phyloP scores from a whole-genome alignment of 2,329 filamentous ascomycete species.

The Lithohypha guttulata region DNA sequence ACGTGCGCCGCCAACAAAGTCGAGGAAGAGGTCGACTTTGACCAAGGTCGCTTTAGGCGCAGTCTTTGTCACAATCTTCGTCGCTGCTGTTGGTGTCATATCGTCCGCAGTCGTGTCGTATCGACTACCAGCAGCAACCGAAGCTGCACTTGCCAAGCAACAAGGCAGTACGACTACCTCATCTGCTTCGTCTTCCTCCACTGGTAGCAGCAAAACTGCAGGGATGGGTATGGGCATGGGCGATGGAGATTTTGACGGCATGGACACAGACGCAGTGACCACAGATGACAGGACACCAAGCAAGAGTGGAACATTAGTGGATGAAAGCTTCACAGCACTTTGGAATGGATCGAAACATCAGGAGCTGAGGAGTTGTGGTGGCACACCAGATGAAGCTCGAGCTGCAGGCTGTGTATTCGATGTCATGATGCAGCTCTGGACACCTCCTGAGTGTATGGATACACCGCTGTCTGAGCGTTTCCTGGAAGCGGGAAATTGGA shows the following conservation, averaged over 20 bases:
- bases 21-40: constrained; percentile 4
- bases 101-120: constrained; percentile 8
- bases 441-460: constrained; percentile 17
- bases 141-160: constrained; percentile 4
- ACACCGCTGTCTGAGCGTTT: constrained; percentile 15
- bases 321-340: background rate
- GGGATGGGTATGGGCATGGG: constrained; percentile 1
- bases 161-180: background rate
- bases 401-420: constrained; percentile 18
- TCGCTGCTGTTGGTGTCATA: constrained; percentile 2
- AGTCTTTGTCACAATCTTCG: constrained; percentile 2
- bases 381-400: constrained; percentile 12
- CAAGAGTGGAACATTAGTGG: background rate
- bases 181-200: background rate
- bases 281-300: background rate
- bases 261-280: background rate
- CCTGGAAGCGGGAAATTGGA: constrained; percentile 16
- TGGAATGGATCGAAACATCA: constrained; percentile 7
- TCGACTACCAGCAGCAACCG: constrained; percentile 5
- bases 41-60: constrained; percentile 2
- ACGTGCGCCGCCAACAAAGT: background rate
- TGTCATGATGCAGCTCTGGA: constrained; percentile 20
- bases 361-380: constrained; percentile 10
- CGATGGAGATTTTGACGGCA: constrained; percentile 2
- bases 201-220: background rate